phyloP scores from a whole-genome alignment of 2,329 filamentous ascomycete species.

The Rhinocladiella mackenziei region DNA sequence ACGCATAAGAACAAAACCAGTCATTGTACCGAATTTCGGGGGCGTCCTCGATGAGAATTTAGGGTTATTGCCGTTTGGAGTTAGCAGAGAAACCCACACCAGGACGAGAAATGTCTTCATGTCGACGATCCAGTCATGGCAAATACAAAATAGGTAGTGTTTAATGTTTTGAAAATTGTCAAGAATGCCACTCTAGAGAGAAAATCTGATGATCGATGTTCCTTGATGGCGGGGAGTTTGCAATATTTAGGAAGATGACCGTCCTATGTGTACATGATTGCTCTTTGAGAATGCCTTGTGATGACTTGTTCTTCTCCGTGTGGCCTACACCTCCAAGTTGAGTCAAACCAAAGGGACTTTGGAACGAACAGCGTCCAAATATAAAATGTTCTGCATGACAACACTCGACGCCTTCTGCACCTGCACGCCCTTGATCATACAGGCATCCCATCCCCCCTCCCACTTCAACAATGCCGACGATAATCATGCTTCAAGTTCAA shows the following conservation, averaged over 20 bases:
- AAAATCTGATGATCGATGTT: too few relatives aligned
- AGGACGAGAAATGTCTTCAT: conserved; percentile 11
- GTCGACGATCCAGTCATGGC: conserved; percentile 14
- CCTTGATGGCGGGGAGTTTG: too few relatives aligned
- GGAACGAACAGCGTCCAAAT: too few relatives aligned
- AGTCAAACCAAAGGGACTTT: too few relatives aligned
- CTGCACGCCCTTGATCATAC: background rate
- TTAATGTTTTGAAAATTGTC: conserved; percentile 13
- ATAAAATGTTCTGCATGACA: too few relatives aligned
- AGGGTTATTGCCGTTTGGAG: conserved; percentile 4
- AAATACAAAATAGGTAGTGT: conserved; percentile 16
- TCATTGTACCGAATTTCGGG: conserved; percentile 9
- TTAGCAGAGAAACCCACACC: conserved; percentile 5
- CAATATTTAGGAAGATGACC: too few relatives aligned
- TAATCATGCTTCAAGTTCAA: conserved; percentile 17
- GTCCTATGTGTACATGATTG: too few relatives aligned
- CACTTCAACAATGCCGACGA: background rate
- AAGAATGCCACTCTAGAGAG: too few relatives aligned
- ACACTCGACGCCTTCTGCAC: too few relatives aligned
- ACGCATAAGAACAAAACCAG: background rate
- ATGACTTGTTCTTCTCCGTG: too few relatives aligned
- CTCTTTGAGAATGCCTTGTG: too few relatives aligned
- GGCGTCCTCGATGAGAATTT: background rate
- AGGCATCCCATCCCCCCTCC: background rate
- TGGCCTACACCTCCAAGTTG: too few relatives aligned